phyloP scores from a whole-genome alignment of 176 grass and related monocot genomes.

The Sorghum bicolor region DNA sequence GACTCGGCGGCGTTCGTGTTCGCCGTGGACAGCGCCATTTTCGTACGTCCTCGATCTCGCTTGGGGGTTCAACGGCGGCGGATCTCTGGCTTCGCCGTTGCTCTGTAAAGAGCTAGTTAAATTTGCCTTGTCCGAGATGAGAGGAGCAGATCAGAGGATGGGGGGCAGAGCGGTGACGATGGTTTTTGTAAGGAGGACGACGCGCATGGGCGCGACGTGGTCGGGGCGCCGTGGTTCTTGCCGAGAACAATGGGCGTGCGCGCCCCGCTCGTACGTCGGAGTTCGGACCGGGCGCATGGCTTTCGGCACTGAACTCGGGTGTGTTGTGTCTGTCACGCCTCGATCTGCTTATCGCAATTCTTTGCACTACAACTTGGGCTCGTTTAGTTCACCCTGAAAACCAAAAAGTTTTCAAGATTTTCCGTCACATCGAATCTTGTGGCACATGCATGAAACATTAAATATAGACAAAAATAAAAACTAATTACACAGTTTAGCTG shows the following conservation, averaged over 20 bases:
- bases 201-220: slow-evolving; percentile 18
- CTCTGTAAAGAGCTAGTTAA: not conserved
- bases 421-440: too few relatives aligned
- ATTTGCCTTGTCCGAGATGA: not conserved
- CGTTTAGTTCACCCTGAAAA: too few relatives aligned
- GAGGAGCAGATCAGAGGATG: not conserved
- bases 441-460: too few relatives aligned
- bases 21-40: slow-evolving; percentile 52
- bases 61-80: not conserved
- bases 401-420: too few relatives aligned
- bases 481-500: too few relatives aligned
- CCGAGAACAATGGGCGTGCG: not conserved
- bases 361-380: too few relatives aligned
- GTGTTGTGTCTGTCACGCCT: not conserved
- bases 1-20: slow-evolving; percentile 41
- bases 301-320: slow-evolving; percentile 22
- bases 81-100: not conserved
- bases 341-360: not conserved
- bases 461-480: too few relatives aligned
- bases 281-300: not conserved
- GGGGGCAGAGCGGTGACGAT: not conserved
- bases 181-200: not conserved
- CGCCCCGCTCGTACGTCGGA: not conserved
- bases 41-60: not conserved
- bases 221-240: slow-evolving; percentile 13